Percentiles rank a stretch among this genome's conserved stretches.
phyloP scores from a whole-genome alignment of 768 basidiomycete species.

The Trametes maxima region DNA sequence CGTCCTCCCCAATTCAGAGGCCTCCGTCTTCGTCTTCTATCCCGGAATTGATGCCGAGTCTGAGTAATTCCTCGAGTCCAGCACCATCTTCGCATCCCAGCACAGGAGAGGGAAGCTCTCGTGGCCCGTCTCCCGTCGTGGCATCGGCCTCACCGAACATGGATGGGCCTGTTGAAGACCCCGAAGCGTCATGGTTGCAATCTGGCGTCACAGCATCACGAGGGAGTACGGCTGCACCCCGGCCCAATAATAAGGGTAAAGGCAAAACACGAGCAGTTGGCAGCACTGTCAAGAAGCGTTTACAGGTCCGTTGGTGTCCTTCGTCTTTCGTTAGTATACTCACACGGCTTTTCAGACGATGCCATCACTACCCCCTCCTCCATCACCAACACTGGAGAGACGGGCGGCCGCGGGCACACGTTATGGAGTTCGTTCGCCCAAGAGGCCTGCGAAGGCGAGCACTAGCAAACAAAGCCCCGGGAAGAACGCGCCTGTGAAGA shows the following conservation, averaged over 20 bases:
- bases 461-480: not conserved
- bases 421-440: not conserved
- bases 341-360: not conserved
- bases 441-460: not conserved
- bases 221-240: not conserved
- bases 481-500: not conserved
- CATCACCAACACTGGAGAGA: constrained; percentile 13
- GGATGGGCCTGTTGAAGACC: constrained; percentile 3
- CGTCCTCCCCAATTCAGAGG: constrained; percentile 18
- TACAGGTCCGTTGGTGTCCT: constrained; percentile 7
- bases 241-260: constrained; percentile 1
- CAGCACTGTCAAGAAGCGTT: constrained; percentile 4
- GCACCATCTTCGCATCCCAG: constrained; percentile 37
- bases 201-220: not conserved
- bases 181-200: constrained; percentile 14
- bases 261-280: not conserved
- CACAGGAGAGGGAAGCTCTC: constrained; percentile 12
- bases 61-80: constrained; percentile 70
- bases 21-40: constrained; percentile 41
- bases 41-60: constrained; percentile 65
- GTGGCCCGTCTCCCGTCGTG: constrained; percentile 10
- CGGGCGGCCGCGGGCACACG: not conserved
- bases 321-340: not conserved
- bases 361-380: constrained; percentile 3
- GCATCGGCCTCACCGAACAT: not conserved